phyloP scores from a whole-genome alignment of 225 moss, liverwort and hornwort species.

The Polytrichum formosum region DNA sequence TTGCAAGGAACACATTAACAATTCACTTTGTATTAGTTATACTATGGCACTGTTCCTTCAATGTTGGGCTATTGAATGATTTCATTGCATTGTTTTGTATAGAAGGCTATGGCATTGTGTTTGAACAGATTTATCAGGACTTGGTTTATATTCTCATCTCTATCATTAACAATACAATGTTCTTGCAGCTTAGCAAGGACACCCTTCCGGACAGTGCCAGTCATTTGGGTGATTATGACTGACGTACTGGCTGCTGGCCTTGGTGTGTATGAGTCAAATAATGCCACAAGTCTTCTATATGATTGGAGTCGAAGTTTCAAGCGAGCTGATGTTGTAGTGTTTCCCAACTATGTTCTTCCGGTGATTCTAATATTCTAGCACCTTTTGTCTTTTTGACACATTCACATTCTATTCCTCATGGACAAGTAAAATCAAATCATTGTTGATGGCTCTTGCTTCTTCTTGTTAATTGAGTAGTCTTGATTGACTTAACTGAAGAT shows the following conservation, averaged over 20 bases:
- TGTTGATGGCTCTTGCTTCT: not conserved
- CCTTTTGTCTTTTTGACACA: no score
- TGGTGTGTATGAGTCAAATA: conserved; percentile 5
- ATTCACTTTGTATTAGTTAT: no score
- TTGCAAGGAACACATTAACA: no score
- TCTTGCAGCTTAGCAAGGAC: conserved; percentile 7
- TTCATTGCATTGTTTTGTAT: no score
- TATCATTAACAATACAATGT: not conserved
- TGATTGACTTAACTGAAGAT: not conserved
- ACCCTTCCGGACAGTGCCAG: conserved; percentile 11
- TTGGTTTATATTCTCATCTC: not conserved
- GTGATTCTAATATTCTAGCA: conserved; percentile 14
- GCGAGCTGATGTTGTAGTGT: conserved; percentile 45
- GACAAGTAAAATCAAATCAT: not conserved
- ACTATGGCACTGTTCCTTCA: no score
- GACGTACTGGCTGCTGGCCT: conserved; percentile 6
- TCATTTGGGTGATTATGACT: conserved; percentile 10
- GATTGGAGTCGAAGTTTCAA: conserved; percentile 31
- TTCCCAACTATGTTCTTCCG: conserved; percentile 50
- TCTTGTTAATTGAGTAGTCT: not conserved
- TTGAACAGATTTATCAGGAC: not conserved
- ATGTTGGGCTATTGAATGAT: no score
- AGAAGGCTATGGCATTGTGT: no score
- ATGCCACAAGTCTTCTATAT: conserved; percentile 8
- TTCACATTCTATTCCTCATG: no score